Conservation (phyloP, 192 early-diverging fungal species). For the Backusella morwellensis region DNA sequence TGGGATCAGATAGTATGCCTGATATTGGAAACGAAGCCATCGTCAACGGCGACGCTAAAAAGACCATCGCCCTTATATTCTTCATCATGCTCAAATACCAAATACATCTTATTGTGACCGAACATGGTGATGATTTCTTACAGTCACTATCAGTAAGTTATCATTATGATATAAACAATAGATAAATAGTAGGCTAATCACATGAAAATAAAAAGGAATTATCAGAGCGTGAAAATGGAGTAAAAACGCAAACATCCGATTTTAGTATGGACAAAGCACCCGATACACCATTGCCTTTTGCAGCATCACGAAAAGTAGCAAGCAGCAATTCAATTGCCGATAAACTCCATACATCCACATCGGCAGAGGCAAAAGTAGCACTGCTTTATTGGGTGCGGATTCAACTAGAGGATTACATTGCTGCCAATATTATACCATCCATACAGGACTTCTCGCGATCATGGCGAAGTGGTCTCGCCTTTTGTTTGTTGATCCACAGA, state of each 20-base stretch:
- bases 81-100: constrained; percentile 58
- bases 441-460: constrained; percentile 51
- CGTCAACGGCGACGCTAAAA: constrained; percentile 74
- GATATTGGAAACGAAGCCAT: constrained; percentile 82
- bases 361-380: constrained; percentile 46
- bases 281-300: not conserved
- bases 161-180: not conserved
- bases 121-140: constrained; percentile 30
- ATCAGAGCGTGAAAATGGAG: constrained; percentile 10
- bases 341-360: constrained; percentile 7
- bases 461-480: constrained; percentile 50
- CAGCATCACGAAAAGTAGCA: not conserved
- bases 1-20: constrained; percentile 56
- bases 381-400: constrained; percentile 49
- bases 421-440: constrained; percentile 45
- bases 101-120: constrained; percentile 44
- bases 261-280: not conserved
- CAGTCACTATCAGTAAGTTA: constrained; percentile 37
- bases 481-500: constrained; percentile 47
- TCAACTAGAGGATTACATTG: constrained; percentile 47
- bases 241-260: not conserved
- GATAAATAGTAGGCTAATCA: no score
- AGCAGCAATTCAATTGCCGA: constrained; percentile 4
- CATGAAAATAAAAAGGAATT: not conserved
- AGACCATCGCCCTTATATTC: constrained; percentile 53